phyloP scores from a whole-genome alignment of 2,329 filamentous ascomycete genomes.

The Neodidymelliopsis sp. region DNA sequence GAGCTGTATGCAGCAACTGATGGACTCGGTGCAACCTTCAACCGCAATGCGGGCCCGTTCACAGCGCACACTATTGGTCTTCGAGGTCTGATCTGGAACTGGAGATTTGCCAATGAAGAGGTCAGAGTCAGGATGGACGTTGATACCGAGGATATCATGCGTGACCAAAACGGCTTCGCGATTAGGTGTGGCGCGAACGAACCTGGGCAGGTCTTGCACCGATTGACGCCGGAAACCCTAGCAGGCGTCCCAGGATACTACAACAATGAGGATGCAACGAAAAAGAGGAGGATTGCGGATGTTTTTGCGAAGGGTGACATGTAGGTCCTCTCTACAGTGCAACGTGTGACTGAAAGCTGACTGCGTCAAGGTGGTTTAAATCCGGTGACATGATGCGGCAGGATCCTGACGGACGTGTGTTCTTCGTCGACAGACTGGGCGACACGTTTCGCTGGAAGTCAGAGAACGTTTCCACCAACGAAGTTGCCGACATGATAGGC shows the following conservation, averaged over 20 bases:
- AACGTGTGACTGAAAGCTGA: not conserved
- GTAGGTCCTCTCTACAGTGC: conserved; percentile 27
- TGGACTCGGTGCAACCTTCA: conserved; percentile 45
- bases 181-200: conserved; percentile 42
- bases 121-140: conserved; percentile 49
- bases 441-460: conserved; percentile 54
- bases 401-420: conserved; percentile 45
- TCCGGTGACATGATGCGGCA: conserved; percentile 50
- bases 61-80: conserved; percentile 45
- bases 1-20: conserved; percentile 53
- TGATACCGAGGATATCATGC: conserved; percentile 49
- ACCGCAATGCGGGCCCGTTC: conserved; percentile 44
- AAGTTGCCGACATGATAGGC: conserved; percentile 54
- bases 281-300: conserved; percentile 40
- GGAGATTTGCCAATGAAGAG: conserved; percentile 35
- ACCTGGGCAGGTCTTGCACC: conserved; percentile 46
- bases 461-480: conserved; percentile 57
- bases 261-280: conserved; percentile 44
- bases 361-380: conserved; percentile 44
- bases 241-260: conserved; percentile 40
- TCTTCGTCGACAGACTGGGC: conserved; percentile 50
- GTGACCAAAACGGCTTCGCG: conserved; percentile 46
- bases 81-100: conserved; percentile 47
- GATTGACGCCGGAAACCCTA: conserved; percentile 37
- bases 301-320: conserved; percentile 51